phyloP scores from a whole-genome alignment of 768 basidiomycete species.

The Amanita pallidorosea region DNA sequence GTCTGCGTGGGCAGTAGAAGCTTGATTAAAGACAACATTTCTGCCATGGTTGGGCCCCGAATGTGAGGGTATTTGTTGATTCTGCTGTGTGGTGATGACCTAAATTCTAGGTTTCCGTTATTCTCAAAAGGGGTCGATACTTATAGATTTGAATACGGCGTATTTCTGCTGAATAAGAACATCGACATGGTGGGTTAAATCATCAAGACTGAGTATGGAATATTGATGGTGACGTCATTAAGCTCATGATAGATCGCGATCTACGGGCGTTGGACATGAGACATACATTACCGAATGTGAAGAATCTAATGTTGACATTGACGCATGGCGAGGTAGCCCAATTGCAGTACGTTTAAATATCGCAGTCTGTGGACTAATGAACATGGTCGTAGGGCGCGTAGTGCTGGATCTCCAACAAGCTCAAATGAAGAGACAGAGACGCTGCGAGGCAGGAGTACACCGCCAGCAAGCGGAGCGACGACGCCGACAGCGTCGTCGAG shows the following conservation, averaged over 20 bases:
- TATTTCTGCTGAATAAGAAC: conserved; percentile 93
- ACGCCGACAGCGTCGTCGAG: conserved; percentile 40
- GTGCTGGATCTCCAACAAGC: conserved; percentile 16
- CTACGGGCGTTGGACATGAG: conserved; percentile 86
- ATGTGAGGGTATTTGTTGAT: conserved; percentile 46
- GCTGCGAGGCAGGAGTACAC: conserved; percentile 18
- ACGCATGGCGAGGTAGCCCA: conserved; percentile 54
- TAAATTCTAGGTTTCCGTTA: conserved; percentile 75
- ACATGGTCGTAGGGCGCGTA: conserved; percentile 10
- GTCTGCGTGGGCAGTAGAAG: conserved; percentile 87
- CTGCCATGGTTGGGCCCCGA: conserved; percentile 89
- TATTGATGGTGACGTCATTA: conserved; percentile 9
- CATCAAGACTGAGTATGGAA: background rate
- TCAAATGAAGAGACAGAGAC: conserved; percentile 16
- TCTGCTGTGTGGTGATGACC: background rate
- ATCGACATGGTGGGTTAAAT: conserved; percentile 84
- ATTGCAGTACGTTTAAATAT: conserved; percentile 28
- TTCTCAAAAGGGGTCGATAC: conserved; percentile 93
- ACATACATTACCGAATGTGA: conserved; percentile 94
- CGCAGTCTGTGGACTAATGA: conserved; percentile 12
- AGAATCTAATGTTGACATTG: conserved; percentile 82
- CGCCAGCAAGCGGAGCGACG: conserved; percentile 42
- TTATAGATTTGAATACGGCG: conserved; percentile 96
- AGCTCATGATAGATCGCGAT: conserved; percentile 91
- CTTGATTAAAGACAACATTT: conserved; percentile 85